These are phyloP conservation scores for Saccharomyces uvarum DNA, from an alignment of 1,139 yeast species.

Conservation along the genomic window DNA sequence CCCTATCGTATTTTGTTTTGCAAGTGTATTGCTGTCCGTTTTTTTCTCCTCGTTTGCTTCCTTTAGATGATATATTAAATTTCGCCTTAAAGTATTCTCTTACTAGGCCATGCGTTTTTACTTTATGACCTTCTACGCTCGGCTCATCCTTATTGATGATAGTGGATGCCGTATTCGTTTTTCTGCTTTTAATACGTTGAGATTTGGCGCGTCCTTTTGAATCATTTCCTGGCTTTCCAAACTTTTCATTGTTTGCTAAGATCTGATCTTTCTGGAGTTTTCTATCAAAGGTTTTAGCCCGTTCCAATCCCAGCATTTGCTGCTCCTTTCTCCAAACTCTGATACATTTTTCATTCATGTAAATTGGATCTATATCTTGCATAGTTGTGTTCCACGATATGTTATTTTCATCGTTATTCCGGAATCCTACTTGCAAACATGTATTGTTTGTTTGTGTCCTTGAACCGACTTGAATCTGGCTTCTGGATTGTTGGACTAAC, in stretches of 20 bases:
- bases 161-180: neutral
- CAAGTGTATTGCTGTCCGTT: neutral
- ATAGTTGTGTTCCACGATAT: neutral
- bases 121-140: neutral
- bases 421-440: neutral
- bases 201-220: neutral
- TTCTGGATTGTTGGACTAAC: neutral
- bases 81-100: neutral
- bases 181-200: neutral
- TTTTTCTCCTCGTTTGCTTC: neutral
- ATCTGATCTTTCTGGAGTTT: neutral
- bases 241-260: neutral
- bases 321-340: conserved; percentile 1
- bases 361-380: neutral
- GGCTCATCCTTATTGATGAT: neutral
- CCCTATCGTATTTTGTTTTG: neutral
- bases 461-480: neutral
- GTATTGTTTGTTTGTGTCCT: neutral
- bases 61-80: neutral
- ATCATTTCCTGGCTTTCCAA: neutral
- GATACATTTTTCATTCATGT: neutral
- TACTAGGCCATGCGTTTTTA: neutral
- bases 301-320: neutral
- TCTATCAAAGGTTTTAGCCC: neutral
- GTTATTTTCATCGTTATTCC: neutral